Evolutionary conservation across 257 asterid genomes (phyloP).

Genomic region (Mentha longifolia): DNA sequence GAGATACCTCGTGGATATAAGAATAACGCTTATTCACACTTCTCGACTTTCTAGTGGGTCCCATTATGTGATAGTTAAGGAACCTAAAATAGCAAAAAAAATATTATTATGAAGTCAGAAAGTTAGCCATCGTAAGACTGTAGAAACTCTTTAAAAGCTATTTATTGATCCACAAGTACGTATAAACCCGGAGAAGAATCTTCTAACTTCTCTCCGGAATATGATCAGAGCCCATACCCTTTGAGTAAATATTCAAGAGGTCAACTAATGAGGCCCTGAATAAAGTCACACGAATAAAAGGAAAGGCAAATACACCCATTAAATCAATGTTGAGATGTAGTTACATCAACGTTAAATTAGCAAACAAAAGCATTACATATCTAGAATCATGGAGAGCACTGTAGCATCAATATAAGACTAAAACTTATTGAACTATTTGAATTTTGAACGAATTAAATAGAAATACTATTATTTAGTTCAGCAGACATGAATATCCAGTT

Average conservation of each 20-base stretch:
- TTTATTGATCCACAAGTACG: conserved; percentile 29
- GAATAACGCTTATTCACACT: conserved; percentile 71
- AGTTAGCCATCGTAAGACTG: conserved; percentile 23
- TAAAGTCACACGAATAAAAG: neutral
- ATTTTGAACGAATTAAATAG: conserved; percentile 13
- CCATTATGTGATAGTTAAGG: conserved; percentile 55
- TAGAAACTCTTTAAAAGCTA: conserved; percentile 26
- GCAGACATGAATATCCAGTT: neutral
- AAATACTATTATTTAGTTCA: conserved; percentile 5
- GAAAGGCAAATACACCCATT: conserved; percentile 6
- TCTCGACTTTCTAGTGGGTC: conserved; percentile 78
- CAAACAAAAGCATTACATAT: conserved; percentile 28
- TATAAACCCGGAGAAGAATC: conserved; percentile 24
- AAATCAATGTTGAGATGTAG: conserved; percentile 16
- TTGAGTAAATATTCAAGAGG: conserved; percentile 25
- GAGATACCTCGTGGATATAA: conserved; percentile 64
- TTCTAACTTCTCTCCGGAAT: conserved; percentile 18
- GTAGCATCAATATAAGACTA: conserved; percentile 2
- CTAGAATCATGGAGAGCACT: conserved; percentile 7
- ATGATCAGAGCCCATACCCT: conserved; percentile 16
- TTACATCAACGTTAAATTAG: neutral
- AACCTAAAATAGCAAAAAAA: conserved; percentile 24
- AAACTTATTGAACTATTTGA: conserved; percentile 6
- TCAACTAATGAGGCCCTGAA: conserved; percentile 27
- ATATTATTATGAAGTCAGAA: neutral